Evolutionary conservation across 1,284 basidiomycete species (phyloP), one percentile per base, ranked within the genome.

Genomic region (Entoloma clypeatum): DNA sequence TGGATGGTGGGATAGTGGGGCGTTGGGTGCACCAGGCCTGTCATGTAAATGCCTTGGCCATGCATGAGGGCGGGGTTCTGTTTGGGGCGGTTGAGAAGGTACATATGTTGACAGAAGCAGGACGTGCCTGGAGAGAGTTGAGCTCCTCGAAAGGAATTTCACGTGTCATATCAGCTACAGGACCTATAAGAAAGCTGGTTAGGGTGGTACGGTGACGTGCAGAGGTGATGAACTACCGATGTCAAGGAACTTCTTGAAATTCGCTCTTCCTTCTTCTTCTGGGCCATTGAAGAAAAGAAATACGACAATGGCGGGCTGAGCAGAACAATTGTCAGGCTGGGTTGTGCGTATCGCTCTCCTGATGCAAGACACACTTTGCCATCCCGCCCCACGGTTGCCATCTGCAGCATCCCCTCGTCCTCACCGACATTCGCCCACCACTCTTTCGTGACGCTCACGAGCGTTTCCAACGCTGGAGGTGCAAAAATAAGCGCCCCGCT

Each of bases 121-220:
- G 2, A 24, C 36, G 34, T 39, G 61, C 65, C 45, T 56, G 53
- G 5, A 63, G 23, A 1, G 45, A 38, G 45, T 76, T 77, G 8
- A 77, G 35, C 29, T 62, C 39, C 48, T 72, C 72, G 44, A 69
- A 77, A 0, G 75, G 73, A 0, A 72, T 60, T 52, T 75, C 68
- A 24, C 54, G 44, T 3, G 67, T 56, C 11, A 51, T 45, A 47
- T 75, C 70, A 2, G 55, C 52, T 5, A 70, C 39, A 10, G 71
- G 72, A 9, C 61, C 71, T 70, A 36, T 26, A 36, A 10, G 28
- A 16, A 7, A 33, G 28, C 16, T 21, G 38, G 10, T 24, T 27
- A 38, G 40, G n/a, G 13, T 42, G 13, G 14, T 29, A n/a, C 24
- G n/a, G n/a, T n/a, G n/a, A 19, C n/a, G 13, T 14, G n/a, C n/a